These are phyloP conservation scores for Fusarium sulawesiense DNA, from an alignment of 2,329 filamentous ascomycete species.

Conservation along the genomic window DNA sequence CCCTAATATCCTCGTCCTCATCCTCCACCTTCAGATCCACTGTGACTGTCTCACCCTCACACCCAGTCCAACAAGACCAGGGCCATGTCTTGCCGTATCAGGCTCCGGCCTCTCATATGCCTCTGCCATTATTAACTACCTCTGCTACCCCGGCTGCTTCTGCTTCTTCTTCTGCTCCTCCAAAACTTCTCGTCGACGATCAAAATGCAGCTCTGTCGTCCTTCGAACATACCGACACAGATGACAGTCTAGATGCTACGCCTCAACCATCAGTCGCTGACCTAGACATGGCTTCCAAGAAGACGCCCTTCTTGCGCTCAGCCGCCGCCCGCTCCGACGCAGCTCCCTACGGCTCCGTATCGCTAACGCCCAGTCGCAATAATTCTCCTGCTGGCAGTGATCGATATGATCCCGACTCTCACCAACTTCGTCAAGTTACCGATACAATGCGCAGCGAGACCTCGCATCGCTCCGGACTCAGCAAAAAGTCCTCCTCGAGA, in stretches of 20 bases:
- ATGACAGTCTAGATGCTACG: conserved; percentile 44
- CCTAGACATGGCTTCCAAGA: conserved; percentile 52
- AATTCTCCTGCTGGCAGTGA: conserved; percentile 53
- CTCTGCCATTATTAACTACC: conserved; percentile 39
- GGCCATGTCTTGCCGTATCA: conserved; percentile 45
- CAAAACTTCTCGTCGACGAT: neutral
- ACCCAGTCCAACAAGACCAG: conserved; percentile 38
- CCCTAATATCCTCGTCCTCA: conserved; percentile 45
- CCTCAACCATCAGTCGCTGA: conserved; percentile 27
- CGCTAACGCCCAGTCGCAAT: conserved; percentile 51
- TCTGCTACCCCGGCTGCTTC: conserved; percentile 27
- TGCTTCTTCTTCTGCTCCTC: conserved; percentile 9
- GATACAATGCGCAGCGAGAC: conserved; percentile 50
- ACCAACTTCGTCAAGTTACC: conserved; percentile 51
- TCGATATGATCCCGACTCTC: conserved; percentile 47
- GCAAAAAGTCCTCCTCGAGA: conserved; percentile 50
- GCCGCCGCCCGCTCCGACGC: conserved; percentile 46
- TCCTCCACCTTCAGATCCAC: conserved; percentile 45
- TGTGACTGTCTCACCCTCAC: conserved; percentile 45
- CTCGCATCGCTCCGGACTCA: conserved; percentile 49
- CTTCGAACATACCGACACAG: conserved; percentile 13
- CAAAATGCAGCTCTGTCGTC: conserved; percentile 26
- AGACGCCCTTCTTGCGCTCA: conserved; percentile 52
- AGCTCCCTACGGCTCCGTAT: conserved; percentile 55
- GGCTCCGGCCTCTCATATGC: conserved; percentile 41